phyloP scores from a whole-genome alignment of 192 early-diverging fungal species.

The Coemansia sp. region DNA sequence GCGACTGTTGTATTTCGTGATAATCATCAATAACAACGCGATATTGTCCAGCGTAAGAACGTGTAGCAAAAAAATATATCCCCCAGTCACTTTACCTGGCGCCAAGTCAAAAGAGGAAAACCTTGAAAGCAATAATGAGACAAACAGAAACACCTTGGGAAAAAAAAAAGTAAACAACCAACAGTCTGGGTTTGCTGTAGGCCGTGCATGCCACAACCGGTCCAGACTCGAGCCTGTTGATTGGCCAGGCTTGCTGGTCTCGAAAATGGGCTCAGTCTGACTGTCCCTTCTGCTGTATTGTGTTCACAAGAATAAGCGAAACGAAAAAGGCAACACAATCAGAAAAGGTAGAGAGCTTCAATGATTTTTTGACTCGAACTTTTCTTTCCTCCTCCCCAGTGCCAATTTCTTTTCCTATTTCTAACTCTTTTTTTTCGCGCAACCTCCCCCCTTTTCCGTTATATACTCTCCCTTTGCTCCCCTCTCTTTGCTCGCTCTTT shows the following conservation, averaged over 20 bases:
- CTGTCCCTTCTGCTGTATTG: not conserved
- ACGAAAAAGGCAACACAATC: slow-evolving; percentile 5
- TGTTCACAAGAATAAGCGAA: not conserved
- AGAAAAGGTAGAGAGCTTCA: not conserved
- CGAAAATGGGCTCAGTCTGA: not conserved
- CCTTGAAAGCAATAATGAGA: not conserved
- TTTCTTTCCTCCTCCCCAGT: slow-evolving; percentile 10
- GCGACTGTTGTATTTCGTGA: too few species aligned
- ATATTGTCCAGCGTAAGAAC: too few species aligned
- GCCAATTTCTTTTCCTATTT: slow-evolving; percentile 3
- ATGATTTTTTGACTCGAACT: not conserved
- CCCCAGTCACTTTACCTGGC: too few species aligned
- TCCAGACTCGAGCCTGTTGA: not conserved
- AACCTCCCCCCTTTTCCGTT: slow-evolving; percentile 5
- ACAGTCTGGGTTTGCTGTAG: not conserved
- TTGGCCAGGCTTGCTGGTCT: not conserved
- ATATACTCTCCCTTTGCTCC: slow-evolving; percentile 14
- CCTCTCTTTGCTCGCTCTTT: not conserved
- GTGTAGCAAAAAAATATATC: too few species aligned
- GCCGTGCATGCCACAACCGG: not conserved
- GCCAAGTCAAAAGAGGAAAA: not conserved
- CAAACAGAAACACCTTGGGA: not conserved
- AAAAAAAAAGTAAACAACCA: not conserved
- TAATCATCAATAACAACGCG: too few species aligned
- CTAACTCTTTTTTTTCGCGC: slow-evolving; percentile 14